Percentiles rank a stretch among this genome's conserved stretches.
phyloP scores from a whole-genome alignment of 345 rosid species.

The Lepidium africanum region DNA sequence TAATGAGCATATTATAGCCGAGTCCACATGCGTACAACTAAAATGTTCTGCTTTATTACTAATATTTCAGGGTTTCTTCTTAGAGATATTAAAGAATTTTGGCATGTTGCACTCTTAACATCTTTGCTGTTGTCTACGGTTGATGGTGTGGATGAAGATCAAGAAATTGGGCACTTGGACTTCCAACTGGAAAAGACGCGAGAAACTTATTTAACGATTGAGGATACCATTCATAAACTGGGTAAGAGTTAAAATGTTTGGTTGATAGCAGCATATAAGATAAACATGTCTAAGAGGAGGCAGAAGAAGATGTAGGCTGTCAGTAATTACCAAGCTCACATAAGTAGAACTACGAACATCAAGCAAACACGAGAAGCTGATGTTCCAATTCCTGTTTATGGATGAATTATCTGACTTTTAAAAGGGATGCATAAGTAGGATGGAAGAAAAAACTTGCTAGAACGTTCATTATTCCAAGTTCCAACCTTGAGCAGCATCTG shows the following conservation, averaged over 20 bases:
- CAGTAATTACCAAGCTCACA: not conserved
- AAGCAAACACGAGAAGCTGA: not conserved
- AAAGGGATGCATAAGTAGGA: not conserved
- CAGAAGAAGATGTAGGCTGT: not conserved
- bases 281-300: not conserved
- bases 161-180: conserved; percentile 31
- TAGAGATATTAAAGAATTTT: conserved; percentile 70
- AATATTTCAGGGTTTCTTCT: conserved; percentile 57
- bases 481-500: not conserved
- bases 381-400: not conserved
- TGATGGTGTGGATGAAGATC: not conserved
- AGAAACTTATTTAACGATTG: conserved; percentile 44
- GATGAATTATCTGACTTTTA: not conserved
- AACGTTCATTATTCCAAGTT: not conserved
- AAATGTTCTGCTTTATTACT: not conserved
- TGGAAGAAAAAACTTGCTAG: not conserved
- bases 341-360: not conserved
- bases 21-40: not conserved
- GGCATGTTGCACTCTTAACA: conserved; percentile 72
- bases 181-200: conserved; percentile 43
- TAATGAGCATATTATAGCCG: not conserved
- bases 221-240: conserved; percentile 44
- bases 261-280: not conserved
- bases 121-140: conserved; percentile 49
- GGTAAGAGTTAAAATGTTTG: conserved; percentile 36